Evolutionary conservation across 768 basidiomycete genomes (phyloP), one percentile per base, ranked within the genome.

Genomic region (Amylocystis lapponica): DNA sequence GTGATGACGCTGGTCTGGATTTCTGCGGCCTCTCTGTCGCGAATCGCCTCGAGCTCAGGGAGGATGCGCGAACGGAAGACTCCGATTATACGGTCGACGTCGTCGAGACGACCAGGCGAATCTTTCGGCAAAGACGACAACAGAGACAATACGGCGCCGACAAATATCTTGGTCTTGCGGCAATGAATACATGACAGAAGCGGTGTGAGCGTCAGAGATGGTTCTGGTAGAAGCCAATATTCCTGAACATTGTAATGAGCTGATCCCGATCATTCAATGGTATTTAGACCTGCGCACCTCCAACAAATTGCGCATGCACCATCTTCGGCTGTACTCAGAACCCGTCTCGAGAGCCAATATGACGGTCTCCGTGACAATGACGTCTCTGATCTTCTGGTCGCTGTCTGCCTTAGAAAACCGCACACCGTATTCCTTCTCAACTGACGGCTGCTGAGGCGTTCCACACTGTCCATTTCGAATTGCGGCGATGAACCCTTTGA

Each of bases 351-450:
- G 55, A 51, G 76, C 80, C 5, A 58, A 50, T 12, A 67, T 50
- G 19, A 67, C 43, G 21, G 63, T 62, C 43, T 70, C 66, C 16
- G 63, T 62, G 3, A 71, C 59, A n/a, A 82, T 55, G 7, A 70
- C 69, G 31, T 78, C 73, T 19, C 75, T 50, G 10, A 78, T 57
- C 39, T 67, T 58, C 33, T 71, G 69, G 5, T 66, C 63, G 14
- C 60, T 61, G 5, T 69, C 67, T 6, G 37, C 34, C 27, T 51
- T 47, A 19, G 52, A 58, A 52, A 49, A 60, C 45, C 32, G 59
- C 56, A 47, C 67, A 3, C 60, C 73, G 51, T 78, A 83, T 39
- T 75, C 71, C 42, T 75, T 71, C 53, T 77, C 71, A 3, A 82
- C 50, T 5, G 67, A 58, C 5, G 63, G 57, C 22, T 64, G 54